Base-by-base conservation (phyloP, 192 early-diverging fungal species). In the Phycomyces nitens region DNA sequence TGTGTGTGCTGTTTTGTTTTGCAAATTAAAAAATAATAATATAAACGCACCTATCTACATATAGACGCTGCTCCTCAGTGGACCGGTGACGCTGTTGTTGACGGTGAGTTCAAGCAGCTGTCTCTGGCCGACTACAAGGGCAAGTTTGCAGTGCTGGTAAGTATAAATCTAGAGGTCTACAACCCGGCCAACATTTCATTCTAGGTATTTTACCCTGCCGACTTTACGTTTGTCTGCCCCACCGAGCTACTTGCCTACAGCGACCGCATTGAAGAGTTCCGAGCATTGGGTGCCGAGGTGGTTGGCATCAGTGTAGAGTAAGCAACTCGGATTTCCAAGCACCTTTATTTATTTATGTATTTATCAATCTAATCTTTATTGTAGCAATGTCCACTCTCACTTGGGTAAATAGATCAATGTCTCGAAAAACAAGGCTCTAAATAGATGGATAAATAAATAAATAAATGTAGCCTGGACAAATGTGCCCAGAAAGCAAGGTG, bases 391-490 rank as follows among this genome's bases (percentile, higher is more conserved):
- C 42, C 62, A 63, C 38, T 63, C 62, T 63, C 62, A 63, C 34
- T 63, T 63, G 51, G 62, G 62, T 63, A 63, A 54, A n/a, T n/a
- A n/a, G n/a, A n/a, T n/a, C n/a, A n/a, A n/a, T n/a, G n/a, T n/a
- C n/a, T n/a, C n/a, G n/a, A n/a, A n/a, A n/a, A n/a, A n/a, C n/a
- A n/a, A n/a, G n/a, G n/a, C n/a, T n/a, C n/a, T n/a, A n/a, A n/a
- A n/a, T n/a, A n/a, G n/a, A n/a, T n/a, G n/a, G n/a, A n/a, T n/a
- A n/a, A n/a, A n/a, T n/a, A n/a, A n/a, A n/a, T n/a, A n/a, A n/a
- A n/a, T n/a, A n/a, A n/a, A n/a, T n/a, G n/a, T 91, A 69, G 91
- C 91, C 75, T 97, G 95, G 95, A 82, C 81, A 55, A 85, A 92
- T 82, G 84, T 84, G 63, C 79, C 90, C 70, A 80, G 85, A 65